Percentiles rank a stretch among this genome's conserved stretches.
These are phyloP conservation scores for Leucocoprinus birnbaumii DNA, from an alignment of 768 basidiomycete species.

Conservation along the genomic window DNA sequence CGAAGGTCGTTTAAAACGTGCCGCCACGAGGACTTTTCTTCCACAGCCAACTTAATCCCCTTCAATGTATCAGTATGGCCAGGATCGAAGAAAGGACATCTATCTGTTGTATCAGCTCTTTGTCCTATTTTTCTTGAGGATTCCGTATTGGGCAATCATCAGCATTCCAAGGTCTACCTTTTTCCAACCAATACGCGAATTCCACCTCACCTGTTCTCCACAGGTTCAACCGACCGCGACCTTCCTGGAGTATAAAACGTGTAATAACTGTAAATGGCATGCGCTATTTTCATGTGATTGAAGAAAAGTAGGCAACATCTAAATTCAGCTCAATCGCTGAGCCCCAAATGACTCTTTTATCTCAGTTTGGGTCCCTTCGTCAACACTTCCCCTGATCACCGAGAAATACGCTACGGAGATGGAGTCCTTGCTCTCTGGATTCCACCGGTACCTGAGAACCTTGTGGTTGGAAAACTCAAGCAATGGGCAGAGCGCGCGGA, in stretches of 20 bases:
- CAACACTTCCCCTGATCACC: constrained; percentile 29
- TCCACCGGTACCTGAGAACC: constrained; percentile 33
- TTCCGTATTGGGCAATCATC: constrained; percentile 46
- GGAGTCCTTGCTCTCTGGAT: constrained; percentile 49
- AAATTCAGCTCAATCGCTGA: neutral
- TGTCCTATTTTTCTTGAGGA: constrained; percentile 35
- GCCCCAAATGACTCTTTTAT: too few relatives aligned
- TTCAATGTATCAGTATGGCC: neutral
- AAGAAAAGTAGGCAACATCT: constrained; percentile 21
- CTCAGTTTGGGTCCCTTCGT: constrained; percentile 33
- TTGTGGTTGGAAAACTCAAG: constrained; percentile 41
- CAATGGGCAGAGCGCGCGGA: constrained; percentile 35
- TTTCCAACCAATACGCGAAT: neutral
- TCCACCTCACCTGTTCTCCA: neutral
- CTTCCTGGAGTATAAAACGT: constrained; percentile 43
- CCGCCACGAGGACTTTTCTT: too few relatives aligned
- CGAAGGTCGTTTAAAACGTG: too few relatives aligned
- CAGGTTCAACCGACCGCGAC: constrained; percentile 40
- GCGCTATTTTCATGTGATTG: constrained; percentile 25
- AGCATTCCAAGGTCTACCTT: constrained; percentile 31
- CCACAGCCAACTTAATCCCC: too few relatives aligned
- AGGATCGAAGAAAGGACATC: neutral
- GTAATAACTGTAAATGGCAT: constrained; percentile 31
- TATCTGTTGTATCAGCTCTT: constrained; percentile 19
- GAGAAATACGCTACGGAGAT: constrained; percentile 34